Base-by-base conservation (phyloP, 192 early-diverging fungal species). In the Thamnidium elegans region DNA sequence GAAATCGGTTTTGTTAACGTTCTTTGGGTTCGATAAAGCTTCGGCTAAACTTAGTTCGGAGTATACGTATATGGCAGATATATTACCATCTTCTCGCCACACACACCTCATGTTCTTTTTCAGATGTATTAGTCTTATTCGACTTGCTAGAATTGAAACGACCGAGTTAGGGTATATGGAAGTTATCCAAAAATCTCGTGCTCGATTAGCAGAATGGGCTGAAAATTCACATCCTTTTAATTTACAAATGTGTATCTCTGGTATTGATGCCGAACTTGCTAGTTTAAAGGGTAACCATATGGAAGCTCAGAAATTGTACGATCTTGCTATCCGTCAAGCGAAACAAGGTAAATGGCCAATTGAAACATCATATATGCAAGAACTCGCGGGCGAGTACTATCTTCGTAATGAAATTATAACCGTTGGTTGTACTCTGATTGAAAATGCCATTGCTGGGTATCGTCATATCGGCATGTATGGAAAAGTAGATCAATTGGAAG, bases 321-420 rank as follows among this genome's bases (percentile, higher is more conserved):
- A 75, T 9, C 21, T 47, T 7, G 58, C 73, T 7, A 62, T 75
- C 15, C 43, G 60, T 7, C 39, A 62, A 34, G 73, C 67, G n/a
- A 63, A 62, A 43, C 31, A 30, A 3, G 73, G 67, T 11, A 26
- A 56, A 21, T 70, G 68, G 73, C 32, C 23, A 0, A 32, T 63
- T n/a, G 67, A 70, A 44, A 63, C 46, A 7, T 44, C 39, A 10
- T 23, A 67, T 26, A 45, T 70, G n/a, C 66, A 75, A 23, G 73
- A 75, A 43, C 55, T 66, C 8, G 36, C 58, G 20, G 73, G 73
- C 23, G 67, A 65, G 43, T 66, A 70, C 15, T 69, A 70, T 51
- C 19, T 67, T 14, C 56, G 73, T 30, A 51, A 48, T n/a, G 59
- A 51, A 7, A 58, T 58, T 11, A 19, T n/a, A 3, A 59, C 44